Evolutionary conservation across 176 grass and related monocot genomes (phyloP).

Genomic region (Ananas comosus): DNA sequence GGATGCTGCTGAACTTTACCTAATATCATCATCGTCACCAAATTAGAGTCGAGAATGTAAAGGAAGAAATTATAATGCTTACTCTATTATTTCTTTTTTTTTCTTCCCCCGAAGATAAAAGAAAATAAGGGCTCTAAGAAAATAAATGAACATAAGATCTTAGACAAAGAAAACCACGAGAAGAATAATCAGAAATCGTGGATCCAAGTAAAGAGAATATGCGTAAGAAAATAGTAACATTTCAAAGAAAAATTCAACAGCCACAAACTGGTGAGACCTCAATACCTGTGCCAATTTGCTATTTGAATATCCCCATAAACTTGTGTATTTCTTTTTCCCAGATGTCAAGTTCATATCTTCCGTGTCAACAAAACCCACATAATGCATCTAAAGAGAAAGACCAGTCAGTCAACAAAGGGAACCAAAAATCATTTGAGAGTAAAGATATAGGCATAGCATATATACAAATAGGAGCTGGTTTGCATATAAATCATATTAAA

Average conservation of each 20-base stretch:
- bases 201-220: not conserved
- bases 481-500: not conserved
- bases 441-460: not conserved
- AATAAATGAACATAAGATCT: not conserved
- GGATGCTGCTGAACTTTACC: slow-evolving; percentile 97
- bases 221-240: not conserved
- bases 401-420: not conserved
- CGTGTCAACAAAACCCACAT: slow-evolving; percentile 67
- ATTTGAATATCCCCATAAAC: slow-evolving; percentile 76
- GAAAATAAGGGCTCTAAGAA: slow-evolving; percentile 12
- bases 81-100: not conserved
- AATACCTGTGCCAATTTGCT: slow-evolving; percentile 94
- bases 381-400: slow-evolving; percentile 55
- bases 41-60: too few species aligned
- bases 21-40: slow-evolving; percentile 15
- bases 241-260: not conserved
- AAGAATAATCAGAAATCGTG: not conserved
- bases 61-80: too few species aligned
- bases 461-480: not conserved
- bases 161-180: too few species aligned
- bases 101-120: not conserved
- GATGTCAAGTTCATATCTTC: slow-evolving; percentile 88
- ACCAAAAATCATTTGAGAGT: not conserved
- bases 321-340: slow-evolving; percentile 63
- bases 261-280: too few species aligned